Evolutionary conservation across 2,329 filamentous ascomycete species (phyloP).

Genomic region (Chaetothyriales sp.): DNA sequence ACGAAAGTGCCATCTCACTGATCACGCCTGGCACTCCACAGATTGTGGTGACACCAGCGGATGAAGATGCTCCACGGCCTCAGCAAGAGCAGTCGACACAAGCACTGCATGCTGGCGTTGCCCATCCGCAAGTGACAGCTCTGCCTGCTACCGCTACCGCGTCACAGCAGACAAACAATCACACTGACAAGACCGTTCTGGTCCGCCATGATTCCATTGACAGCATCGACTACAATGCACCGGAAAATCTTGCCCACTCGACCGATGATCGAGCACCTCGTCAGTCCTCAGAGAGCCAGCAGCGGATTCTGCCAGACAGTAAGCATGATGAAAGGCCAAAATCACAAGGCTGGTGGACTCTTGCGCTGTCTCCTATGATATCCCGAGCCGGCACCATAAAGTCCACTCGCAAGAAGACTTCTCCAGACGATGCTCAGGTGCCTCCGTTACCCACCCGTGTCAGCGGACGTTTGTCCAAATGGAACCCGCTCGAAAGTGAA

Average conservation of each 20-base stretch:
- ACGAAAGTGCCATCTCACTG: constrained; percentile 21
- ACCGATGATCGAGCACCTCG: background rate
- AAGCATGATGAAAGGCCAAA: constrained; percentile 23
- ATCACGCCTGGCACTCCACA: constrained; percentile 30
- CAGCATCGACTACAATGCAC: background rate
- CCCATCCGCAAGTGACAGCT: too few species aligned
- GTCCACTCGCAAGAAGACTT: background rate
- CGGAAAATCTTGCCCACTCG: too few species aligned
- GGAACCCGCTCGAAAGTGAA: constrained; percentile 16
- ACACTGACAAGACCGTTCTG: background rate
- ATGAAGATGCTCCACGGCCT: constrained; percentile 27
- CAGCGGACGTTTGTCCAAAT: background rate
- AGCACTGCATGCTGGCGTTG: background rate
- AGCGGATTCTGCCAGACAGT: constrained; percentile 20
- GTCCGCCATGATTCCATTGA: background rate
- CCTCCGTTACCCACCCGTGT: constrained; percentile 7
- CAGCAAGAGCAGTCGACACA: background rate
- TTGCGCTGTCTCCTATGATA: constrained; percentile 32
- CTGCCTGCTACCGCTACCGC: background rate
- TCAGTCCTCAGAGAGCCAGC: constrained; percentile 21
- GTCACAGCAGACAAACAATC: background rate
- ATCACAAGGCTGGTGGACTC: constrained; percentile 39
- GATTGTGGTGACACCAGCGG: constrained; percentile 34
- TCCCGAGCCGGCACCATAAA: constrained; percentile 25
- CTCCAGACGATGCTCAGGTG: background rate